Base-by-base conservation (phyloP, 495 filamentous ascomycete genomes). In the Xylaria cubensis region DNA sequence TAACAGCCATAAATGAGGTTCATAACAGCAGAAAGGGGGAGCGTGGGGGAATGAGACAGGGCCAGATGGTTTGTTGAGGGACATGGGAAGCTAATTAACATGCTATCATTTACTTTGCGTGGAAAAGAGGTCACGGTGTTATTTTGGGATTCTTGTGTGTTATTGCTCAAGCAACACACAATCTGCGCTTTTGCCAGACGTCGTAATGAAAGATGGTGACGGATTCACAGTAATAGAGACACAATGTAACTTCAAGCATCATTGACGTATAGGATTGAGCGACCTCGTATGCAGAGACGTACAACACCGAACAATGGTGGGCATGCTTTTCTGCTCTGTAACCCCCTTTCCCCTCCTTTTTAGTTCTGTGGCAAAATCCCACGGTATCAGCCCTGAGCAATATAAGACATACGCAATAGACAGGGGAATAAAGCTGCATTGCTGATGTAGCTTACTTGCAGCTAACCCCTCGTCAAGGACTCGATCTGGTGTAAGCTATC, bases 381-480 rank as follows among this genome's bases (percentile, higher is more conserved):
- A 36, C 29, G 12, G 6, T 32, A 56, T 26, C 17, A 32, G 26
- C 53, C 4, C 53, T 39, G 17, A 32, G 34, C 21, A 63, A 10
- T 63, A 21, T 29, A 34, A 5, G n/a, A 64, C 26, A 32, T 12
- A 41, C 5, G 24, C 9, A 55, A 55, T 32, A 56, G 24, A 19
- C 24, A 26, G 26, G 41, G 62, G 8, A 12, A n/a, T 32, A 32
- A 34, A 26, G 62, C 41, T 50, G n/a, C 44, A 64, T 64, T 56
- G 10, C 53, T 39, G 12, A 9, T 64, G 62, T 42, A 48, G 62
- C 41, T 64, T 46, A 48, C 42, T 32, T 64, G 62, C 42, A 64
- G 62, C n/a, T 42, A 64, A 44, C 21, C 61, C 44, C 34, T 64
- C 39, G 12, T 41, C 39, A 64, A 64, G 24, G 62, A 41, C 41